Percentiles rank a stretch among this genome's conserved stretches.
Conservation (phyloP, 768 basidiomycete genomes). For the Serendipita sp. region DNA sequence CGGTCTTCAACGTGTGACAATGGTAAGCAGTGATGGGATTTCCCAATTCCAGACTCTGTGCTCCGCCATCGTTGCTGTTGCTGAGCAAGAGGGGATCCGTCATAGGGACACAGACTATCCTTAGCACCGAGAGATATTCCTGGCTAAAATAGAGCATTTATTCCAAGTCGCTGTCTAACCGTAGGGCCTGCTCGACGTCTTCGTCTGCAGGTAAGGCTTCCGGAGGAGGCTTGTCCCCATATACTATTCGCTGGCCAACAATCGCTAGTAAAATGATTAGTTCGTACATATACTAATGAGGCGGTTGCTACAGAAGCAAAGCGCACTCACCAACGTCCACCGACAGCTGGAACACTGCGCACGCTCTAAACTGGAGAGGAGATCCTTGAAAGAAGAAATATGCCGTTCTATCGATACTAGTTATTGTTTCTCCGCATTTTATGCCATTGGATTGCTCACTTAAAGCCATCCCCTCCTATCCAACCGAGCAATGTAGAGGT, state of each 20-base stretch:
- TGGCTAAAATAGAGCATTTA: neutral
- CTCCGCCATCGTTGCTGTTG: too few species aligned
- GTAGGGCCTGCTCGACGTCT: conserved; percentile 60
- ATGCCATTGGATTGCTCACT: conserved; percentile 28
- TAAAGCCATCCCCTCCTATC: conserved; percentile 73
- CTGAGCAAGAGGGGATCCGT: too few species aligned
- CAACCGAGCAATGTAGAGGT: conserved; percentile 70
- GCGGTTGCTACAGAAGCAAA: conserved; percentile 10
- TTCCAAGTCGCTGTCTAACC: conserved; percentile 23
- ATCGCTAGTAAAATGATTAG: conserved; percentile 33
- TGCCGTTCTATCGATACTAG: conserved; percentile 32
- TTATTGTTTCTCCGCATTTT: too few species aligned
- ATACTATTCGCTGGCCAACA: conserved; percentile 52
- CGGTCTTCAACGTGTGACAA: too few species aligned
- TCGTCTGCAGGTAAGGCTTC: conserved; percentile 29
- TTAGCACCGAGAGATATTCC: too few species aligned
- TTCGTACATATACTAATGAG: neutral
- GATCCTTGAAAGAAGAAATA: conserved; percentile 66
- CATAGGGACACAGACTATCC: too few species aligned
- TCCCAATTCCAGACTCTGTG: too few species aligned
- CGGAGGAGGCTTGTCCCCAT: conserved; percentile 53
- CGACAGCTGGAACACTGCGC: conserved; percentile 70
- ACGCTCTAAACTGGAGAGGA: conserved; percentile 67
- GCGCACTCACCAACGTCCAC: conserved; percentile 52
- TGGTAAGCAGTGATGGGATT: too few species aligned